phyloP scores from a whole-genome alignment of 495 filamentous ascomycete species.

The Lophium mytilinum region DNA sequence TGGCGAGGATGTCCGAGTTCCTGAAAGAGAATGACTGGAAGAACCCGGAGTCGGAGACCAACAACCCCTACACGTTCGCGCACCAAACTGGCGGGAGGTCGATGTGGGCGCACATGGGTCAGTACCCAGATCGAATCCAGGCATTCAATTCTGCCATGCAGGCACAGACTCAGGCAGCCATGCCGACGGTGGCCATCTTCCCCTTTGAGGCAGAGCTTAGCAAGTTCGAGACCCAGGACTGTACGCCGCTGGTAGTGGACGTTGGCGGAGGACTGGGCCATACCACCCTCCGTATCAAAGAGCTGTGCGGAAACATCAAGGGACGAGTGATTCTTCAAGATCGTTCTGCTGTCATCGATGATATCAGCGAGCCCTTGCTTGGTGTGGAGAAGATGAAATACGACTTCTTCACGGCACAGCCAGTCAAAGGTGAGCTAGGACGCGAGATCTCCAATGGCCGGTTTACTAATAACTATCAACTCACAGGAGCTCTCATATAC shows the following conservation, averaged over 20 bases:
- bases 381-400: constrained; percentile 7
- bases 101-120: constrained; percentile 17
- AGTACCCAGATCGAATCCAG: constrained; percentile 10
- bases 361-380: constrained; percentile 1
- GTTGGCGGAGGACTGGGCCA: constrained; percentile 26
- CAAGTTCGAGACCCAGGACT: constrained; percentile 13
- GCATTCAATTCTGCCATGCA: constrained; percentile 23
- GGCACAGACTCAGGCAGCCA: constrained; percentile 9
- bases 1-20: constrained; percentile 10
- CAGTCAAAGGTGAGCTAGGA: constrained; percentile 3
- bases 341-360: constrained; percentile 3
- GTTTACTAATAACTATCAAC: neutral
- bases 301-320: constrained; percentile 1
- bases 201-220: constrained; percentile 16
- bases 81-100: constrained; percentile 12
- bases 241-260: constrained; percentile 23
- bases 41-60: constrained; percentile 11
- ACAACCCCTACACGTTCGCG: constrained; percentile 22
- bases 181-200: constrained; percentile 4
- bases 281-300: constrained; percentile 1
- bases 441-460: neutral
- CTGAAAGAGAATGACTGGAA: constrained; percentile 15
- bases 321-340: constrained; percentile 9
- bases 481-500: constrained; percentile 4
- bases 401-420: constrained; percentile 17